phyloP scores from a whole-genome alignment of 2,329 filamentous ascomycete species.

The Epichloe bromicola region DNA sequence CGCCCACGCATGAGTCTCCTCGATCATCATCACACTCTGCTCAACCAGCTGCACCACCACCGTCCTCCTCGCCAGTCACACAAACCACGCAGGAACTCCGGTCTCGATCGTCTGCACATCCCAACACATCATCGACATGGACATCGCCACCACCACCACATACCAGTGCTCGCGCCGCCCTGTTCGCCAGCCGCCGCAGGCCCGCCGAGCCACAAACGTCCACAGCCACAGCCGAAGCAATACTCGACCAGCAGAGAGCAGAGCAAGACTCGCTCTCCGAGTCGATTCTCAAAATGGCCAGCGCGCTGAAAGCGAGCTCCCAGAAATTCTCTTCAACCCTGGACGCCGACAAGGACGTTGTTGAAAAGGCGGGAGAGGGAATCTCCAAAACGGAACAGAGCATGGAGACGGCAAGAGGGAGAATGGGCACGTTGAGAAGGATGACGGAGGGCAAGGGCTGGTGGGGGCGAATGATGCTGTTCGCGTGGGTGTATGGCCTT shows the following conservation, averaged over 20 bases:
- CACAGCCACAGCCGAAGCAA: slow-evolving; percentile 49
- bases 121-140: slow-evolving; percentile 5
- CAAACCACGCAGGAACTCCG: slow-evolving; percentile 24
- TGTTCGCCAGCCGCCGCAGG: slow-evolving; percentile 29
- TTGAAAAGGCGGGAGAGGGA: slow-evolving; percentile 58
- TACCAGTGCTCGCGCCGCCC: slow-evolving; percentile 27
- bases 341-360: slow-evolving; percentile 56
- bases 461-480: slow-evolving; percentile 74
- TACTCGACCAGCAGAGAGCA: slow-evolving; percentile 61
- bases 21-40: slow-evolving; percentile 4
- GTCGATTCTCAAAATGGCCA: slow-evolving; percentile 70
- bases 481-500: slow-evolving; percentile 69
- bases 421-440: slow-evolving; percentile 62
- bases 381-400: slow-evolving; percentile 64
- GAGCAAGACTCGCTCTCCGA: slow-evolving; percentile 76
- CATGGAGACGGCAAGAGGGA: slow-evolving; percentile 61
- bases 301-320: slow-evolving; percentile 63
- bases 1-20: slow-evolving; percentile 5
- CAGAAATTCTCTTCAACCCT: slow-evolving; percentile 58
- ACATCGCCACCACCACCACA: slow-evolving; percentile 13
- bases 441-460: slow-evolving; percentile 85
- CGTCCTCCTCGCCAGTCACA: slow-evolving; percentile 10
- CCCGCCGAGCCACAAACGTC: slow-evolving; percentile 24
- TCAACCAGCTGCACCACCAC: slow-evolving; percentile 5
- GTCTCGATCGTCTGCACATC: slow-evolving; percentile 14